Percentiles rank a stretch among this genome's conserved stretches.
Evolutionary conservation across 208 protist species (phyloP).

Genomic region (Wallacemonas sp.): DNA sequence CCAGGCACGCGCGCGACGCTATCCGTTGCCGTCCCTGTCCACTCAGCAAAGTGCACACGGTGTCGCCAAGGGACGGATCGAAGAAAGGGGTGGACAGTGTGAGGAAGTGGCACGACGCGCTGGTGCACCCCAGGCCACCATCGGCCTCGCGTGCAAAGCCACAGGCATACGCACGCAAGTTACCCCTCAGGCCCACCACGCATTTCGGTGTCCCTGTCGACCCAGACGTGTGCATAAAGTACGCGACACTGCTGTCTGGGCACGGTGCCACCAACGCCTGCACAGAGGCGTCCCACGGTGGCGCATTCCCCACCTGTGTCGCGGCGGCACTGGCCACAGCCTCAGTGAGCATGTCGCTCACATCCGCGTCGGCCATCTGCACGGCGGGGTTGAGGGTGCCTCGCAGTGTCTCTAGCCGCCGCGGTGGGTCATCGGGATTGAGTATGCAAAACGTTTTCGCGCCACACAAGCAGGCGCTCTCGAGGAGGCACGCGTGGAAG

Average conservation of each 20-base stretch:
- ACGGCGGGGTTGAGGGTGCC: slow-evolving; percentile 20
- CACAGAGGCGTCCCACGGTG: not conserved
- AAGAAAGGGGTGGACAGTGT: slow-evolving; percentile 60
- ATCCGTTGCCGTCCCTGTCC: slow-evolving; percentile 28
- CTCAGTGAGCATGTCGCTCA: slow-evolving; percentile 18
- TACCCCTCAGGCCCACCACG: slow-evolving; percentile 38
- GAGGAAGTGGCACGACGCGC: slow-evolving; percentile 23
- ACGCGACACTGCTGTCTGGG: slow-evolving; percentile 30
- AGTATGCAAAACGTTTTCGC: slow-evolving; percentile 44
- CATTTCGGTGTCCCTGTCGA: slow-evolving; percentile 63
- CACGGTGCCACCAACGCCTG: not conserved
- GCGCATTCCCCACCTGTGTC: not conserved
- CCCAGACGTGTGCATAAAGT: slow-evolving; percentile 67
- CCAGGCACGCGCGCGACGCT: slow-evolving; percentile 17
- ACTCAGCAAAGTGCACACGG: slow-evolving; percentile 32
- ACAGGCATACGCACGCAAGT: slow-evolving; percentile 44
- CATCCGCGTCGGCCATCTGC: slow-evolving; percentile 19
- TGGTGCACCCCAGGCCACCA: slow-evolving; percentile 12
- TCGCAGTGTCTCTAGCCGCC: slow-evolving; percentile 26
- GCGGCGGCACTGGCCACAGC: slow-evolving; percentile 2
- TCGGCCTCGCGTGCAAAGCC: slow-evolving; percentile 27
- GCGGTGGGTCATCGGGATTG: slow-evolving; percentile 40
- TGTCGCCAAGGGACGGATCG: slow-evolving; percentile 67
- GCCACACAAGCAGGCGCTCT: slow-evolving; percentile 45
- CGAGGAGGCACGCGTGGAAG: slow-evolving; percentile 44